A percentile compares a stretch with the other conserved stretches of the same genome.
Evolutionary conservation across 805 yeast genomes (phyloP).

Genomic region (Teunomyces tritomae): DNA sequence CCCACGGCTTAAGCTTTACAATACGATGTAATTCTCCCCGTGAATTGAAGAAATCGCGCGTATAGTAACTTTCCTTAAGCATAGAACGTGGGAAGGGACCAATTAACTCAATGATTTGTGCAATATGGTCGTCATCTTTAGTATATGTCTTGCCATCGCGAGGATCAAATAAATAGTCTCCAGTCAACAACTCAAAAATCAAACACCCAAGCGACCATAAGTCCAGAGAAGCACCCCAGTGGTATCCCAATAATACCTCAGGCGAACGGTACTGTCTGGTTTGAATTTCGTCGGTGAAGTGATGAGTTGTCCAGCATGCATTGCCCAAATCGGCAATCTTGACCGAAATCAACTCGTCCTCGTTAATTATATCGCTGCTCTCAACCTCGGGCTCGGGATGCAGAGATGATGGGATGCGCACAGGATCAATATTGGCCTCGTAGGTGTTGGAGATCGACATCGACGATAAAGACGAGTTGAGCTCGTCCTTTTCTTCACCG

Average conservation of each 20-base stretch:
- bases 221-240: slow-evolving; percentile 95
- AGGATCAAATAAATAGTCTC: slow-evolving; percentile 94
- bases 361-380: slow-evolving; percentile 12
- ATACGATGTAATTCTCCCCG: slow-evolving; percentile 76
- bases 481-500: slow-evolving; percentile 19
- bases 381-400: slow-evolving; percentile 5
- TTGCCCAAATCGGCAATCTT: slow-evolving; percentile 72
- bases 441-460: slow-evolving; percentile 39
- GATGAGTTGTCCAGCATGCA: slow-evolving; percentile 62
- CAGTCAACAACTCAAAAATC: slow-evolving; percentile 86
- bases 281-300: slow-evolving; percentile 67
- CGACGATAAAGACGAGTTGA: slow-evolving; percentile 39
- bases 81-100: slow-evolving; percentile 65
- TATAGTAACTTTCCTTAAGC: slow-evolving; percentile 58
- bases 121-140: slow-evolving; percentile 94
- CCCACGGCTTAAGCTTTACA: slow-evolving; percentile 85
- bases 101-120: slow-evolving; percentile 84
- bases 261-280: slow-evolving; percentile 69
- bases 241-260: slow-evolving; percentile 54
- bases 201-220: slow-evolving; percentile 96
- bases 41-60: slow-evolving; percentile 61
- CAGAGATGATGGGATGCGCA: slow-evolving; percentile 12
- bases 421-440: slow-evolving; percentile 9
- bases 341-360: slow-evolving; percentile 29
- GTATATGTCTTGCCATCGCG: slow-evolving; percentile 69